Base-by-base conservation (phyloP, 768 basidiomycete genomes). In the Bullera alba region DNA sequence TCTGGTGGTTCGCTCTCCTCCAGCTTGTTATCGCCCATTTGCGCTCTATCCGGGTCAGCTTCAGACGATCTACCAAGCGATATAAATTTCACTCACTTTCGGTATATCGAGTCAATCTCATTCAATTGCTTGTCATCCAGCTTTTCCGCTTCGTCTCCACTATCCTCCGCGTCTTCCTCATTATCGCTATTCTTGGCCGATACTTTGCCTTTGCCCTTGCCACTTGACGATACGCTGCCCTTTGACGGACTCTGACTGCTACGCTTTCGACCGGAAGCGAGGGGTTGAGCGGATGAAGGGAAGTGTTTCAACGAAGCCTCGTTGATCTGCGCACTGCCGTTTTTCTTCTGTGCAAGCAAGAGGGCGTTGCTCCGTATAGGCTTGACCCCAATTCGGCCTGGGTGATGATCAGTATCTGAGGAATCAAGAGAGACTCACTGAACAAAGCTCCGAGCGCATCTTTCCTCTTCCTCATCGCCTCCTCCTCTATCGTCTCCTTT, bases 101-200 rank as follows among this genome's bases (percentile, higher is more conserved):
- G 81, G 64, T 91, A 95, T 34, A 96, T 93, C 38, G 82, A 69
- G 59, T 71, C 70, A 34, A 71, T 55, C 58, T 71, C 67, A 45
- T 85, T 80, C 47, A 95, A 74, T 57, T 92, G 84, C 61, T 84
- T 83, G 53, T 86, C 84, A 6, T 82, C 81, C 41, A 93, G 74
- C 51, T 87, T 85, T 65, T 90, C 87, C 2, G 78, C 82, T 48
- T 89, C 79, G 48, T 71, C 83, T 25, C 74, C 75, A 50, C 89
- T 89, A 12, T 85, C 84, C 59, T 87, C 87, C 5, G 85, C 81
- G 58, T 85, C 86, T 2, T 87, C 85, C 6, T 76, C 84, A 5
- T 61, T 54, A 48, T 73, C 76, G 7, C 61, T 59, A 42, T 65
- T 67, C 75, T 70, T 61, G 76, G 79, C 72, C 78, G 76, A 42